Conservation (phyloP, 805 yeast genomes). For the Saccharomycopsis sp. region DNA sequence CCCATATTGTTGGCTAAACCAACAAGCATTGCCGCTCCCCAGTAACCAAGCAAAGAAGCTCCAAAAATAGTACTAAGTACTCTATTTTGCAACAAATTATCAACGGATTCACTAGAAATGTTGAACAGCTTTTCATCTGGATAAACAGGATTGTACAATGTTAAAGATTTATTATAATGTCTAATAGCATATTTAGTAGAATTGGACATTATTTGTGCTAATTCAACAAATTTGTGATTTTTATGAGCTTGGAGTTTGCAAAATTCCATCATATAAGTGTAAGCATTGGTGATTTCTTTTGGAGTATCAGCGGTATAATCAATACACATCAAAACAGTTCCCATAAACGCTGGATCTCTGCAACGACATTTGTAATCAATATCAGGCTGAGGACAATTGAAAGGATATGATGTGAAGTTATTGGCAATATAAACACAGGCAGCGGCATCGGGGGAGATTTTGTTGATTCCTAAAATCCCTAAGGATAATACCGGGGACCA, state of each 20-base stretch:
- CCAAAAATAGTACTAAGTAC: slow-evolving; percentile 25
- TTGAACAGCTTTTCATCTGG: slow-evolving; percentile 21
- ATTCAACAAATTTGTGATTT: slow-evolving; percentile 22
- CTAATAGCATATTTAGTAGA: slow-evolving; percentile 21
- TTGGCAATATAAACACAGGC: slow-evolving; percentile 28
- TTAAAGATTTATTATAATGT: slow-evolving; percentile 5
- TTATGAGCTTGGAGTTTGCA: slow-evolving; percentile 26
- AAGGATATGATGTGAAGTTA: slow-evolving; percentile 26
- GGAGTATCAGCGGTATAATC: slow-evolving; percentile 24
- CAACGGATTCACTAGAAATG: slow-evolving; percentile 23
- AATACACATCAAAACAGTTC: slow-evolving; percentile 28
- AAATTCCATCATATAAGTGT: slow-evolving; percentile 25
- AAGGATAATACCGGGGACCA: too few relatives aligned
- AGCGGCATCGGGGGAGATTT: slow-evolving; percentile 23
- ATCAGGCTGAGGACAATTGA: slow-evolving; percentile 26
- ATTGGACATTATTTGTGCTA: slow-evolving; percentile 23
- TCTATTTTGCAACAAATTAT: slow-evolving; percentile 24
- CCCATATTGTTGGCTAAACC: slow-evolving; percentile 23
- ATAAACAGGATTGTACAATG: slow-evolving; percentile 23
- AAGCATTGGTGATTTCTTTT: slow-evolving; percentile 24
- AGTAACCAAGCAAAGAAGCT: slow-evolving; percentile 23
- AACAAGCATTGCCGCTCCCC: slow-evolving; percentile 24
- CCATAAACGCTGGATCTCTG: slow-evolving; percentile 25
- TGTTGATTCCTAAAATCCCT: slow-evolving; percentile 5
- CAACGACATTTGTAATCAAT: slow-evolving; percentile 28